These are phyloP conservation scores for Rubus idaeus DNA, from an alignment of 306 rosid genomes.

Conservation along the genomic window DNA sequence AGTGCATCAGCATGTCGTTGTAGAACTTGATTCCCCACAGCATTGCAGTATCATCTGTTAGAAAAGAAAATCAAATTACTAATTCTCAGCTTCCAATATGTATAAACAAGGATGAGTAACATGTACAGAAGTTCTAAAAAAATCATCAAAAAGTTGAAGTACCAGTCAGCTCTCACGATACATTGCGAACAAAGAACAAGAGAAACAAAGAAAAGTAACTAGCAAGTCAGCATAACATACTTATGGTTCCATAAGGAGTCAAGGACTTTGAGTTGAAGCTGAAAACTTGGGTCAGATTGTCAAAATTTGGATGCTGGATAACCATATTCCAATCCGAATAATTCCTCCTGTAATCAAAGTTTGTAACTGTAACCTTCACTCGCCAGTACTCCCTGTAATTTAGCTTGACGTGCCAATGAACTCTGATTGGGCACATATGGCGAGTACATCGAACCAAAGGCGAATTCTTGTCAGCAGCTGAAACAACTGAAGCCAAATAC, in stretches of 20 bases:
- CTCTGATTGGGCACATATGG: slow-evolving; percentile 88
- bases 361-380: slow-evolving; percentile 76
- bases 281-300: slow-evolving; percentile 77
- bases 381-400: slow-evolving; percentile 90
- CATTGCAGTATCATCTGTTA: slow-evolving; percentile 87
- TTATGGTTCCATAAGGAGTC: slow-evolving; percentile 65
- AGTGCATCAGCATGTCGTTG: slow-evolving; percentile 80
- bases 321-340: slow-evolving; percentile 85
- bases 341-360: slow-evolving; percentile 78
- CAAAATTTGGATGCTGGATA: slow-evolving; percentile 87
- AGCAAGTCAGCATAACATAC: slow-evolving; percentile 41
- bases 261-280: slow-evolving; percentile 76
- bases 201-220: neutral
- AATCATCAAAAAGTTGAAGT: neutral
- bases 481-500: slow-evolving; percentile 58
- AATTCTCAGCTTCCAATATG: neutral
- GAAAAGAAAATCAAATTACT: slow-evolving; percentile 21
- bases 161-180: neutral
- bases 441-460: slow-evolving; percentile 79
- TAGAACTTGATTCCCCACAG: slow-evolving; percentile 92
- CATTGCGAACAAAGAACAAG: neutral
- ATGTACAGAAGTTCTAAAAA: neutral
- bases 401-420: slow-evolving; percentile 88
- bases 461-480: slow-evolving; percentile 31
- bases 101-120: neutral